phyloP scores from a whole-genome alignment of 176 grass and related monocot species.

The Juncus inflexus region DNA sequence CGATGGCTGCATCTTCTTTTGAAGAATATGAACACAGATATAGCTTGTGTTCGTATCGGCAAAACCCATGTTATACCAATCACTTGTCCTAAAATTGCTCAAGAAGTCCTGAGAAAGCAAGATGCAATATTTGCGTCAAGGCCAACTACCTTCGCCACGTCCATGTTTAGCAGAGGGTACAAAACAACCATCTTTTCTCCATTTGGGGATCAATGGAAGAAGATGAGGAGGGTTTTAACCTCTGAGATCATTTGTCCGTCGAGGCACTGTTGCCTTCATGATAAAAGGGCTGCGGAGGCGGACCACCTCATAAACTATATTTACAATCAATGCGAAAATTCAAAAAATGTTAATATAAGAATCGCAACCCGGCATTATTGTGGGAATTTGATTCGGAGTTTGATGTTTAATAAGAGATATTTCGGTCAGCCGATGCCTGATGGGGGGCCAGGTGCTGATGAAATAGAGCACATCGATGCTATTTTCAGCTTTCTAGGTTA shows the following conservation, averaged over 20 bases:
- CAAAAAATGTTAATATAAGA: constrained; percentile 30
- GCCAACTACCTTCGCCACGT: constrained; percentile 38
- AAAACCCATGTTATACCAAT: constrained; percentile 37
- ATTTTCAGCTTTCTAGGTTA: constrained; percentile 18
- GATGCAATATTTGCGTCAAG: constrained; percentile 48
- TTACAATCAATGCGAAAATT: constrained; percentile 9
- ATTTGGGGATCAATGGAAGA: constrained; percentile 54
- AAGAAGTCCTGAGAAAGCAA: constrained; percentile 46
- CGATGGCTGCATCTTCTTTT: constrained; percentile 44
- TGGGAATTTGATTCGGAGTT: constrained; percentile 34
- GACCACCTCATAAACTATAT: constrained; percentile 38
- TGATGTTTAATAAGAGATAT: constrained; percentile 33
- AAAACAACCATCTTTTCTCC: constrained; percentile 30
- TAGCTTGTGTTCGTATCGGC: constrained; percentile 46
- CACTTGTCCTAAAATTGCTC: constrained; percentile 30
- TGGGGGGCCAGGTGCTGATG: constrained; percentile 15
- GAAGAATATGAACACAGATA: constrained; percentile 15
- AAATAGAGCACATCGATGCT: constrained; percentile 37
- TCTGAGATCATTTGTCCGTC: constrained; percentile 28
- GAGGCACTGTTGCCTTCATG: constrained; percentile 22
- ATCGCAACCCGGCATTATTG: constrained; percentile 24
- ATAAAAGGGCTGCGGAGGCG: constrained; percentile 27
- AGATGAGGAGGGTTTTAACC: constrained; percentile 50
- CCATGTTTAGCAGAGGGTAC: constrained; percentile 32
- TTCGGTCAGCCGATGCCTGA: constrained; percentile 4